Conservation (phyloP, 208 protist genomes). For the Vickermania ingenoplastis region DNA sequence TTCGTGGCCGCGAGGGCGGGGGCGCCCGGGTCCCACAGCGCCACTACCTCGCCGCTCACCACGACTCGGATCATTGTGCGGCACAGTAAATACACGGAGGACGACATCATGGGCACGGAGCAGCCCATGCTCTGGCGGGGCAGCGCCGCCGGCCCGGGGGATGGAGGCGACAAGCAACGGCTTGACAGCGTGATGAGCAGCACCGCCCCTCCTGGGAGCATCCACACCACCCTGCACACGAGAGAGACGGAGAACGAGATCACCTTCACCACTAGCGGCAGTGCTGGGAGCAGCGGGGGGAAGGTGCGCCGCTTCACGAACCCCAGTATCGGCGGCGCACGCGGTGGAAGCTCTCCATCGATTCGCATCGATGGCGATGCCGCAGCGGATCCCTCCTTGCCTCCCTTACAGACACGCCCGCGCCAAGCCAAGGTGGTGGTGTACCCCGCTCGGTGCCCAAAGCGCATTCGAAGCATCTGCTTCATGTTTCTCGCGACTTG, state of each 20-base stretch:
- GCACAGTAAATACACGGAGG: background rate
- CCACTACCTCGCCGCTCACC: background rate
- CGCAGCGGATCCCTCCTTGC: too few relatives aligned
- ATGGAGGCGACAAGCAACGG: background rate
- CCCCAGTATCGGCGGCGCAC: background rate
- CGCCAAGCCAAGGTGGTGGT: background rate
- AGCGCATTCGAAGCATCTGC: conserved; percentile 28
- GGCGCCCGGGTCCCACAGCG: background rate
- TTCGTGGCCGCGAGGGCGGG: background rate
- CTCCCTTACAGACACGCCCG: too few relatives aligned
- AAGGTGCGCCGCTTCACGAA: background rate
- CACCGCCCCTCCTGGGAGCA: background rate
- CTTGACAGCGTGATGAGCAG: background rate
- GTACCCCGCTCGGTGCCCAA: conserved; percentile 17
- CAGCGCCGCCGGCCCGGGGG: background rate
- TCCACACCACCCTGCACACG: too few relatives aligned
- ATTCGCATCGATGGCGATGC: too few relatives aligned
- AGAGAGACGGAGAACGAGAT: background rate
- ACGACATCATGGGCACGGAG: background rate
- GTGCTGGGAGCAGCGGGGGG: background rate
- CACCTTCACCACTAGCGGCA: too few relatives aligned
- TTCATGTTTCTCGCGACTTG: conserved; percentile 57
- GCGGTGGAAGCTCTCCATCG: too few relatives aligned
- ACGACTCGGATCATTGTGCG: background rate
- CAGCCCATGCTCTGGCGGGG: background rate